Evolutionary conservation across 2,329 filamentous ascomycete species (phyloP).

Genomic region (Cordyceps tenuipes): DNA sequence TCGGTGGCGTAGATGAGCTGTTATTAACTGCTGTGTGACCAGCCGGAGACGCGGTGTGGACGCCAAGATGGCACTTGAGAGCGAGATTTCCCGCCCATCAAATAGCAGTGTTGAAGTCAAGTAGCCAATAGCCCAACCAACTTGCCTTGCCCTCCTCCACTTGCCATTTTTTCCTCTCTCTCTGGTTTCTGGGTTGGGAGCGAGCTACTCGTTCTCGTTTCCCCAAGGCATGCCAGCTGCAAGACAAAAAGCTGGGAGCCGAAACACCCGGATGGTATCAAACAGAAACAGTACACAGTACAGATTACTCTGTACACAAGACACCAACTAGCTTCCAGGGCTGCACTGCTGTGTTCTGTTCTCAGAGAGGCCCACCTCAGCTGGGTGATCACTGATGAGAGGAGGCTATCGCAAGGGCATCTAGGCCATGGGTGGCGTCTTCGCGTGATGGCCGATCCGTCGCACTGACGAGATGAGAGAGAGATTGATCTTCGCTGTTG

Average conservation of each 20-base stretch:
- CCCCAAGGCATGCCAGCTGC: no score
- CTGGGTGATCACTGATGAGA: background rate
- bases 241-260: background rate
- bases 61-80: background rate
- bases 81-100: background rate
- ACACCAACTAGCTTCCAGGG: no score
- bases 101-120: no score
- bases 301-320: no score
- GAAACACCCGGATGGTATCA: no score
- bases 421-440: background rate
- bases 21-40: background rate
- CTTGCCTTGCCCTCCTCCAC: background rate
- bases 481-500: background rate
- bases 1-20: background rate
- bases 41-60: background rate
- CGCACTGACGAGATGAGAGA: background rate
- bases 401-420: background rate
- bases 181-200: no score
- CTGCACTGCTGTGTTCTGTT: no score
- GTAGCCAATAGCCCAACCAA: background rate
- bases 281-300: no score
- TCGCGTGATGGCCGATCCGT: background rate
- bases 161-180: no score
- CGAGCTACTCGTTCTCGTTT: no score
- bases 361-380: background rate